Base-by-base conservation (phyloP, 78 protist genomes). In the Protostelium mycophagum region DNA sequence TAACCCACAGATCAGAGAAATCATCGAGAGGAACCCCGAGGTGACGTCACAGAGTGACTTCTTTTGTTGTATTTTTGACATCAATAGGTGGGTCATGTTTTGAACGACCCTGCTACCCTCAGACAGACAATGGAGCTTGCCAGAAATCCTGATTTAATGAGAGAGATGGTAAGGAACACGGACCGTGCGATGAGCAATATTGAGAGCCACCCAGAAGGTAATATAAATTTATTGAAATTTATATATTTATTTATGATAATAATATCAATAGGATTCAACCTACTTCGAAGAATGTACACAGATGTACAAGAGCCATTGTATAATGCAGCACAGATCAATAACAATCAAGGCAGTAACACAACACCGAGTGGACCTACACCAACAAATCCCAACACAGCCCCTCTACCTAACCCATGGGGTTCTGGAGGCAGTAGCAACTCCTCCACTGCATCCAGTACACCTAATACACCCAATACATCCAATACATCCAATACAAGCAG, bases 101-200 rank as follows among this genome's bases (percentile, higher is more conserved):
- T 51, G 35, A 86, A 86, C 1, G 51, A 38, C 1, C 35, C 35
- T 31, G 38, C 83, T 84, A 34, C 85, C 89, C 85, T 97, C 10
- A 88, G 98, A 29, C 96, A 96, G 89, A 37, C 95, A 37, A 51
- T 96, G 31, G 97, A 94, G 73, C 91, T 95, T 96, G 91, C 95
- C 86, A 88, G 96, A 37, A 96, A 97, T 38, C 99, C 99, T 84
- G 92, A 93, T 83, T 87, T 96, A 28, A 96, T 96, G 97, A 73
- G 95, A 28, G 98, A 97, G 91, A 90, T 95, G 97, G 95, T 96
- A 97, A 89, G 99, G 36, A 89, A 86, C 36, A 87, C 91, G 0
- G 99, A 97, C 38, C 93, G 97, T 31, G 97, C 97, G 25, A 94
- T 97, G 96, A 83, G 93, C 84, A 96, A 97, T 88, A 88, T 97